Conservation (phyloP, 176 grass and related monocot genomes). For the Tillandsia leiboldiana region DNA sequence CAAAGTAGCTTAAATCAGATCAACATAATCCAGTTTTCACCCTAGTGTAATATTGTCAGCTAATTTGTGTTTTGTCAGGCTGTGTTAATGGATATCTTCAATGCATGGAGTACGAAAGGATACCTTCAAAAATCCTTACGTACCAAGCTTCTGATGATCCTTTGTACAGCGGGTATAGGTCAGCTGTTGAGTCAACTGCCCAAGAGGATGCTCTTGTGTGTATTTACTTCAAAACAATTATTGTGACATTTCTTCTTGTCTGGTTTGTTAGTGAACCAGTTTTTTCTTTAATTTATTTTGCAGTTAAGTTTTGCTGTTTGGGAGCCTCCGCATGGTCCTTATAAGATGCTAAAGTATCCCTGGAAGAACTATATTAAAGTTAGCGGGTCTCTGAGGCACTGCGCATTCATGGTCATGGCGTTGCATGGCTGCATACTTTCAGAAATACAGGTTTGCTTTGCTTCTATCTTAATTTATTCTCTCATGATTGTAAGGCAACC, state of each 20-base stretch:
- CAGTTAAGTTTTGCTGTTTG: slow-evolving; percentile 90
- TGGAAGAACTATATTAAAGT: slow-evolving; percentile 82
- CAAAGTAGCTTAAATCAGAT: not conserved
- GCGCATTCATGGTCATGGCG: slow-evolving; percentile 90
- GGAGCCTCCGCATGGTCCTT: slow-evolving; percentile 93
- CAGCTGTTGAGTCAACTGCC: slow-evolving; percentile 60
- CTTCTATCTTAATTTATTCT: not conserved
- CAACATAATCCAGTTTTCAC: not conserved
- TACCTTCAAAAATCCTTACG: slow-evolving; percentile 88
- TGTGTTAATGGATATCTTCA: slow-evolving; percentile 88
- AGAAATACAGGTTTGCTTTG: slow-evolving; percentile 79
- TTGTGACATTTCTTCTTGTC: slow-evolving; percentile 5
- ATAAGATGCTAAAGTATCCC: slow-evolving; percentile 74
- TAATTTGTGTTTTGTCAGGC: slow-evolving; percentile 22
- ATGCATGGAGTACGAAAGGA: slow-evolving; percentile 83
- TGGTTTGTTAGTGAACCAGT: slow-evolving; percentile 19
- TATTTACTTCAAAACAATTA: slow-evolving; percentile 20
- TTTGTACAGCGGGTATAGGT: slow-evolving; percentile 84
- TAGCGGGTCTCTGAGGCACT: slow-evolving; percentile 83
- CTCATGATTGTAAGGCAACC: not conserved
- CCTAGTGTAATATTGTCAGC: not conserved
- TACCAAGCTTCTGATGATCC: slow-evolving; percentile 95
- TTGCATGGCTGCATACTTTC: slow-evolving; percentile 98
- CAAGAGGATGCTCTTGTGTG: slow-evolving; percentile 84
- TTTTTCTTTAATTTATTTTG: not conserved